phyloP scores from a whole-genome alignment of 495 filamentous ascomycete genomes.

The Glonium stellatum region DNA sequence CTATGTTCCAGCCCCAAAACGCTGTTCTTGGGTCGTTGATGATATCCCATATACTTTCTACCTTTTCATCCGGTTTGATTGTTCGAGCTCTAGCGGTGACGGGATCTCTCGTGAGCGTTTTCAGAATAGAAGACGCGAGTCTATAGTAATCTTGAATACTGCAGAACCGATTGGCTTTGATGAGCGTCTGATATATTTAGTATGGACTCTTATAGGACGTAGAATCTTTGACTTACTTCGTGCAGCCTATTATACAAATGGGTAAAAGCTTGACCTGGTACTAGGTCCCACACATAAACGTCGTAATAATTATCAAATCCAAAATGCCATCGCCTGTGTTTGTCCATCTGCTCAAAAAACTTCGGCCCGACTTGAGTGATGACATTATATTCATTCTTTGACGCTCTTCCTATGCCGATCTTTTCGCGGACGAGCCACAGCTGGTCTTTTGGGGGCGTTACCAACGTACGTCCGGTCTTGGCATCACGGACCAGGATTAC shows the following conservation, averaged over 20 bases:
- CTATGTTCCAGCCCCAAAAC: slow-evolving; percentile 8
- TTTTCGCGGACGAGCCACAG: slow-evolving; percentile 44
- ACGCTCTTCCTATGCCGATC: slow-evolving; percentile 39
- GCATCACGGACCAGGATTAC: slow-evolving; percentile 44
- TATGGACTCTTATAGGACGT: neutral
- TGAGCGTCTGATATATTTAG: slow-evolving; percentile 31
- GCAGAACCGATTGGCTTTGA: slow-evolving; percentile 37
- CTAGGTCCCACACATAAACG: slow-evolving; percentile 46
- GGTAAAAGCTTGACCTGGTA: slow-evolving; percentile 29
- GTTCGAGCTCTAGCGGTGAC: slow-evolving; percentile 38
- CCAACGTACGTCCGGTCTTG: slow-evolving; percentile 43
- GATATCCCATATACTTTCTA: slow-evolving; percentile 38
- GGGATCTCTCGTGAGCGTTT: slow-evolving; percentile 36
- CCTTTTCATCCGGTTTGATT: slow-evolving; percentile 38
- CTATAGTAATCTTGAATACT: slow-evolving; percentile 31
- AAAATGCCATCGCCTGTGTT: slow-evolving; percentile 41
- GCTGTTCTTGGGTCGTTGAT: slow-evolving; percentile 28
- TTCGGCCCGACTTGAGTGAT: slow-evolving; percentile 34
- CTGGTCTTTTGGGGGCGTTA: slow-evolving; percentile 39
- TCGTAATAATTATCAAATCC: slow-evolving; percentile 47
- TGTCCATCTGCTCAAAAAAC: slow-evolving; percentile 41
- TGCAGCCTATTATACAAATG: slow-evolving; percentile 32
- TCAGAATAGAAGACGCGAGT: slow-evolving; percentile 35
- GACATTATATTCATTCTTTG: slow-evolving; percentile 41
- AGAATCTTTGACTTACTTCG: slow-evolving; percentile 24